Conservation (phyloP, 1,139 yeast species). For the Blastobotrys arbuscula region DNA sequence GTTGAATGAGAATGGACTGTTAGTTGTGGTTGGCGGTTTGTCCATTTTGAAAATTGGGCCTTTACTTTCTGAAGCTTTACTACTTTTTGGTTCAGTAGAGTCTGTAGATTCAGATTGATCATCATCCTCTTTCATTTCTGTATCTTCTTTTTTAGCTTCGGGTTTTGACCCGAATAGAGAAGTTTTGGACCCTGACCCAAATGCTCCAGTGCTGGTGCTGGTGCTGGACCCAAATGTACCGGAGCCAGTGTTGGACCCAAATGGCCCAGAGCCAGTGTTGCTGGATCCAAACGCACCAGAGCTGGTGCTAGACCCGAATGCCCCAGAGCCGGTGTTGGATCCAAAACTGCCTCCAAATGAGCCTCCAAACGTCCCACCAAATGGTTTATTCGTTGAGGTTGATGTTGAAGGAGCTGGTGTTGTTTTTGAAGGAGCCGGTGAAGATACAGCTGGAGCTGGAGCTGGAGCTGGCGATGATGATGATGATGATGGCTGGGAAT, state of each 20-base stretch:
- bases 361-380: neutral
- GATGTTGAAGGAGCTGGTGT: neutral
- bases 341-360: neutral
- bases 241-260: neutral
- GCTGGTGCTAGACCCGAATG: neutral
- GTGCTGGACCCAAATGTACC: neutral
- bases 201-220: neutral
- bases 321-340: neutral
- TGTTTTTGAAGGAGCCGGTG: neutral
- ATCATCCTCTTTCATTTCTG: neutral
- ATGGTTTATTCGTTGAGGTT: neutral
- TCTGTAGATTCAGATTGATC: neutral
- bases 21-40: slow-evolving; percentile 19
- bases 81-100: neutral
- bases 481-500: neutral
- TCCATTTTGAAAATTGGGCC: slow-evolving; percentile 24
- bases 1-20: slow-evolving; percentile 20
- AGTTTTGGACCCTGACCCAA: neutral
- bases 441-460: neutral
- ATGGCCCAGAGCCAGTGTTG: neutral
- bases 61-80: slow-evolving; percentile 20
- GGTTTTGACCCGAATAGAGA: neutral
- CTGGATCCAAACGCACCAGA: slow-evolving; percentile 9
- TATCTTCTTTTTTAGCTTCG: neutral
- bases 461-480: neutral